Conservation (phyloP, 169 alveolate species). For the Plasmodium gallinaceum region DNA sequence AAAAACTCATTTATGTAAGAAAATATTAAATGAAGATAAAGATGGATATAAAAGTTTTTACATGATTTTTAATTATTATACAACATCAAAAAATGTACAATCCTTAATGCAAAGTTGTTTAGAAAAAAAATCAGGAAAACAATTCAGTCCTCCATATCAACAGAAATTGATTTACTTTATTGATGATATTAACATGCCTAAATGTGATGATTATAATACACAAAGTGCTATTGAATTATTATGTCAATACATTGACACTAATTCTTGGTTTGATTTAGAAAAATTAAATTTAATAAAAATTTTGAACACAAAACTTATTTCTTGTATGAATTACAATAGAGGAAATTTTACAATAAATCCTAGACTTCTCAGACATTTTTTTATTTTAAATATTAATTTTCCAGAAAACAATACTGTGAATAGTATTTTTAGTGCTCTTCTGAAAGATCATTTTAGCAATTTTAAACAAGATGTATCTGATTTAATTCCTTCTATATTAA, state of each 20-base stretch:
- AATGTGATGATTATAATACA: slow-evolving; percentile 95
- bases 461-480: slow-evolving; percentile 93
- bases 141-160: slow-evolving; percentile 95
- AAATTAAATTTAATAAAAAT: slow-evolving; percentile 94
- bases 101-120: slow-evolving; percentile 86
- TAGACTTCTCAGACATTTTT: slow-evolving; percentile 95
- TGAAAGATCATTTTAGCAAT: slow-evolving; percentile 92
- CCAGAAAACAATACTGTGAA: slow-evolving; percentile 94
- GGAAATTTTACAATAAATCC: slow-evolving; percentile 96
- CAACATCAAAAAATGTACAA: slow-evolving; percentile 80
- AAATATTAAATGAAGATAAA: slow-evolving; percentile 93
- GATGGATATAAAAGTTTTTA: slow-evolving; percentile 90
- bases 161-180: slow-evolving; percentile 94
- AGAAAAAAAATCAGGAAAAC: slow-evolving; percentile 96
- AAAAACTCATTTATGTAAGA: slow-evolving; percentile 95
- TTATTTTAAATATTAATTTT: slow-evolving; percentile 94
- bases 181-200: slow-evolving; percentile 97
- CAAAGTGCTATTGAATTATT: slow-evolving; percentile 95
- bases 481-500: slow-evolving; percentile 90
- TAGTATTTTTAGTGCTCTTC: slow-evolving; percentile 94
- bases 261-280: slow-evolving; percentile 93
- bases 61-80: slow-evolving; percentile 82
- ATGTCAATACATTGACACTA: slow-evolving; percentile 94
- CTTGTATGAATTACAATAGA: slow-evolving; percentile 96
- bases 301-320: slow-evolving; percentile 92